Evolutionary conservation across 2,329 filamentous ascomycete species (phyloP).

Genomic region (Colletotrichum caudatum): DNA sequence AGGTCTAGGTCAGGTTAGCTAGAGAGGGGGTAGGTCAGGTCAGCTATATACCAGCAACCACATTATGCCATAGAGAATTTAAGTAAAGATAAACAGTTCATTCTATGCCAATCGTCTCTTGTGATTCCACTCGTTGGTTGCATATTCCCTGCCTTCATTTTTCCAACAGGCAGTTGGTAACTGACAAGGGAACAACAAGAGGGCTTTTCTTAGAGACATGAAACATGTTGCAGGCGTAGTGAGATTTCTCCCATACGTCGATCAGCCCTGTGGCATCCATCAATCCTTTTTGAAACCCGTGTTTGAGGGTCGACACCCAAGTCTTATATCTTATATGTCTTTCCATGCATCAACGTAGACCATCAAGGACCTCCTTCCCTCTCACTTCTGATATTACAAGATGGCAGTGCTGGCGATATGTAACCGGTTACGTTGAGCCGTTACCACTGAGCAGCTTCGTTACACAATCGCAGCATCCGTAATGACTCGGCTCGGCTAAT

Average conservation of each 20-base stretch:
- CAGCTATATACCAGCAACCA: too few relatives aligned
- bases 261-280: neutral
- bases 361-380: rapidly evolving
- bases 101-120: neutral
- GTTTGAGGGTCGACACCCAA: neutral
- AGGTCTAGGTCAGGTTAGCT: too few relatives aligned
- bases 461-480: too few relatives aligned
- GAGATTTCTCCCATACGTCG: neutral
- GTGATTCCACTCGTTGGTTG: neutral
- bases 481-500: too few relatives aligned
- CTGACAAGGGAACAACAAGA: neutral
- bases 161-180: neutral
- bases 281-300: neutral
- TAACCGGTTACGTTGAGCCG: neutral
- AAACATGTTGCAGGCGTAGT: neutral
- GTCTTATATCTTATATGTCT: neutral
- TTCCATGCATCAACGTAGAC: neutral
- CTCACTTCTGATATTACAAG: neutral
- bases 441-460: too few relatives aligned
- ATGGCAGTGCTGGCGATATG: neutral
- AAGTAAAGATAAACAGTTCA: neutral
- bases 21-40: too few relatives aligned
- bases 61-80: neutral
- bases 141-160: neutral
- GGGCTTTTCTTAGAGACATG: neutral